Percentiles rank a stretch among this genome's conserved stretches.
phyloP scores from a whole-genome alignment of 768 basidiomycete species.

The Kwoniella heveanensis region DNA sequence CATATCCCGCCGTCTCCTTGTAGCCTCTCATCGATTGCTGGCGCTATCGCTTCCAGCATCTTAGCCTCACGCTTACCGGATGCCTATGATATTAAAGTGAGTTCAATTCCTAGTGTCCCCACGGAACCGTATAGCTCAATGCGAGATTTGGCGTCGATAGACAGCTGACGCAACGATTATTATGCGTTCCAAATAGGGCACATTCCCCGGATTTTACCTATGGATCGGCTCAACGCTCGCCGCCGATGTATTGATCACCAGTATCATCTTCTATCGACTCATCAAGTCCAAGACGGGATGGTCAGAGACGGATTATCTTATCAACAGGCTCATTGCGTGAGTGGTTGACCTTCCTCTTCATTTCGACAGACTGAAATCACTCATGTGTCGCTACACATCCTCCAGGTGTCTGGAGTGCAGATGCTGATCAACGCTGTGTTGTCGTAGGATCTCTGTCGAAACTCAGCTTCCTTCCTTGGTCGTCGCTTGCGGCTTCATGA shows the following conservation, averaged over 20 bases:
- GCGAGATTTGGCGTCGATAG: no score
- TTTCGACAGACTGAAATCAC: not conserved
- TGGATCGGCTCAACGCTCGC: slow-evolving; percentile 14
- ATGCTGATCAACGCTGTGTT: not conserved
- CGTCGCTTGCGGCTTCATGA: slow-evolving; percentile 17
- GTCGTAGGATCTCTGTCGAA: slow-evolving; percentile 18
- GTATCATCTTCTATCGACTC: slow-evolving; percentile 10
- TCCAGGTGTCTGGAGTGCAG: not conserved
- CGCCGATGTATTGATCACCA: slow-evolving; percentile 10
- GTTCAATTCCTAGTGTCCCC: slow-evolving; percentile 6
- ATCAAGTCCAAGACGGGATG: slow-evolving; percentile 22
- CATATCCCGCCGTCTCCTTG: no score
- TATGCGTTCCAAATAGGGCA: not conserved
- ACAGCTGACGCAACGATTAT: not conserved
- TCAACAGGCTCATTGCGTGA: slow-evolving; percentile 19
- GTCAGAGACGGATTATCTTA: slow-evolving; percentile 24
- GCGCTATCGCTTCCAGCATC: slow-evolving; percentile 10
- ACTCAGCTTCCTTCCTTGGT: slow-evolving; percentile 17
- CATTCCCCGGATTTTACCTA: slow-evolving; percentile 10
- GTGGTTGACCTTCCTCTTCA: not conserved
- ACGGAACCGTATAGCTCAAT: no score
- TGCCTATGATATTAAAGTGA: slow-evolving; percentile 3
- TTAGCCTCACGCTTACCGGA: not conserved
- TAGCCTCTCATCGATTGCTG: slow-evolving; percentile 6
- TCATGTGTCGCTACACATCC: not conserved